Base-by-base conservation (phyloP, 192 early-diverging fungal species). In the Podila epicladia region DNA sequence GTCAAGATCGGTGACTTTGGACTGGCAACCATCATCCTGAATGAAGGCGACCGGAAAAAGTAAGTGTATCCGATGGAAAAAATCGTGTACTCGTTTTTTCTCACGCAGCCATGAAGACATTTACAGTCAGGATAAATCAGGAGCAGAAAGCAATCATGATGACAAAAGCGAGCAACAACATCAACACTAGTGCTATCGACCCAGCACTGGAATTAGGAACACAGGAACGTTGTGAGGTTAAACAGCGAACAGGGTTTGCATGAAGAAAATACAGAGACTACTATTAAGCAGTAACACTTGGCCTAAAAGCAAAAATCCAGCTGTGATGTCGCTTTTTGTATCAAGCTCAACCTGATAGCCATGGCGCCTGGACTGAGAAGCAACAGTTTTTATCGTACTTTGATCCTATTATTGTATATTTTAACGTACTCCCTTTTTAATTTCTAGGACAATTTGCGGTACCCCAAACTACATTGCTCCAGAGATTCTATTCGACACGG, bases 401-500 rank as follows among this genome's bases (percentile, higher is more conserved):
- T 26, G 24, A 55, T 55, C 20, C 0, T 55, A 24, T 55, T 1
- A 24, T 1, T 0, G n/a, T n/a, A 22, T 22, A 51, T 55, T 26
- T 26, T 55, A 55, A 45, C 15, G 17, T 15, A 15, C 41, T 9
- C 41, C 41, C 41, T 45, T 45, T 45, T 45, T 45, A 9, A 55
- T 17, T 0, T 17, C 11, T 69, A 95, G 93, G 70, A 96, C 97
- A 3, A 95, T 98, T 71, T 93, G 97, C 66, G 98, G 98, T 15
- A 99, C 98, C 9, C 98, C 97, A 4, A 98, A 98, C 68, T 99
- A 98, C 75, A 93, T 99, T 73, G 98, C 98, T 2, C 98, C 98
- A 0, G 98, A 99, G 77, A 92, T 99, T 28, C 84, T 98, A 29
- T 94, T 93, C 75, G 93, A 92, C 65, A 83, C 85, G 33, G 82